Percentiles rank a stretch among this genome's conserved stretches.
Evolutionary conservation across 139 green algal genomes (phyloP).

Genomic region (Chara braunii): DNA sequence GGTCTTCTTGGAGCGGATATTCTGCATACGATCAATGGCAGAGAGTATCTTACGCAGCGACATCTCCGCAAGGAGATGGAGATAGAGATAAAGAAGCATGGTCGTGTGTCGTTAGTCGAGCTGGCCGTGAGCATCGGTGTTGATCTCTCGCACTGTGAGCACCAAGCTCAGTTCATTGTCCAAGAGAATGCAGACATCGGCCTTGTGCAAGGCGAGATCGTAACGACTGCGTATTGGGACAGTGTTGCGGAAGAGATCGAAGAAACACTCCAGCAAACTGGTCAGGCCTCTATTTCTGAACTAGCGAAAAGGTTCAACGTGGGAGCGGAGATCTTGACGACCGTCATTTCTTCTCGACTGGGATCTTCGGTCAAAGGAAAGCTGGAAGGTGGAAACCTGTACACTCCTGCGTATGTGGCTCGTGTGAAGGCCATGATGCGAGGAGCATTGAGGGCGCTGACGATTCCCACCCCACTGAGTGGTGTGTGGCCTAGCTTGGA

Average conservation of each 20-base stretch:
- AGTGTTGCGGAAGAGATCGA: conserved; percentile 69
- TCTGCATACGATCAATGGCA: conserved; percentile 44
- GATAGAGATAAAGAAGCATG: conserved; percentile 14
- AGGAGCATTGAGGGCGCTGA: conserved; percentile 63
- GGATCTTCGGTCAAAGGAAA: conserved; percentile 47
- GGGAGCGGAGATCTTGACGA: conserved; percentile 63
- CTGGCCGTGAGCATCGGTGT: conserved; percentile 27
- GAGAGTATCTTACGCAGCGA: conserved; percentile 32
- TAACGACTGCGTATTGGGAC: conserved; percentile 75
- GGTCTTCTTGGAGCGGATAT: conserved; percentile 38
- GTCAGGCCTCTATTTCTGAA: conserved; percentile 60
- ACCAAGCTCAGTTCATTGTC: conserved; percentile 20
- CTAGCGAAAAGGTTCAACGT: conserved; percentile 71
- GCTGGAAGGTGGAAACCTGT: conserved; percentile 69
- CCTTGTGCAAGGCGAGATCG: conserved; percentile 72
- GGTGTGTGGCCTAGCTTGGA: no score
- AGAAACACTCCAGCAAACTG: conserved; percentile 62
- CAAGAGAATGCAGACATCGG: no score
- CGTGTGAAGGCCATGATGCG: conserved; percentile 69
- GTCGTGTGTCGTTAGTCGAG: conserved; percentile 41
- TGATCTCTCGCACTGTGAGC: conserved; percentile 38
- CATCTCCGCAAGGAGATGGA: conserved; percentile 34
- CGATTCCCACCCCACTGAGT: conserved; percentile 32
- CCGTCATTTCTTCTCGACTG: conserved; percentile 49
- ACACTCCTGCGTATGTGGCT: conserved; percentile 68